Base-by-base conservation (phyloP, 1,284 basidiomycete species). In the Ceratobasidium theobromae region DNA sequence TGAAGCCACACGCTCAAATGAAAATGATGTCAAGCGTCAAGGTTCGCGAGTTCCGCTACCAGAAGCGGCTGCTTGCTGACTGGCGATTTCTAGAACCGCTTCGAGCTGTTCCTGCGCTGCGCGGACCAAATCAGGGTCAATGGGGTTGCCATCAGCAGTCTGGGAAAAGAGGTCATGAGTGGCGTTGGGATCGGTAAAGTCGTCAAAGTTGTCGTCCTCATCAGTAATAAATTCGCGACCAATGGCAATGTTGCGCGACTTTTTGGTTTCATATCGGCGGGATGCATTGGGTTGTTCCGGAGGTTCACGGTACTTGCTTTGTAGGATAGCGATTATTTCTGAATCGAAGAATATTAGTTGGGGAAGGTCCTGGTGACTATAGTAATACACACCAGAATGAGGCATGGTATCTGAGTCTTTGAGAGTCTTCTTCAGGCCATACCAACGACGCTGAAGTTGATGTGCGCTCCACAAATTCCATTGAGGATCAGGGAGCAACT, bases 401-500 rank as follows among this genome's bases (percentile, higher is more conserved):
- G 86, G 81, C 88, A 91, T 90, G 53, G 88, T 82, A 73, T 90
- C 88, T 69, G 82, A 80, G 18, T 87, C 88, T 73, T 86, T 87
- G 67, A 91, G 81, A 64, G 86, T 78, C 60, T 82, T 79, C 72
- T 91, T 91, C 84, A 92, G 83, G 1, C 86, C 86, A 38, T 84
- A 73, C 89, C 89, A 92, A 53, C 89, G 85, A 41, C 88, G 80
- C 70, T 91, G 89, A 33, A 92, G 77, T 12, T 81, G 79, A 71
- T 91, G 88, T 0, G 88, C 82, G 74, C 88, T 91, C 87, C 87
- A 91, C n/a, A 88, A 73, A 71, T 91, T 89, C 89, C 89, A 91
- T 66, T 86, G 80, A 25, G 83, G 73, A 73, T 92, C 89, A 1
- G 82, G 77, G 23, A 91, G 78, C 16, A 80, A 80, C 74, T 89